Evolutionary conservation across 2,329 filamentous ascomycete species (phyloP), one percentile per base, ranked within the genome.

Genomic region (Parascedosporium putredinis): DNA sequence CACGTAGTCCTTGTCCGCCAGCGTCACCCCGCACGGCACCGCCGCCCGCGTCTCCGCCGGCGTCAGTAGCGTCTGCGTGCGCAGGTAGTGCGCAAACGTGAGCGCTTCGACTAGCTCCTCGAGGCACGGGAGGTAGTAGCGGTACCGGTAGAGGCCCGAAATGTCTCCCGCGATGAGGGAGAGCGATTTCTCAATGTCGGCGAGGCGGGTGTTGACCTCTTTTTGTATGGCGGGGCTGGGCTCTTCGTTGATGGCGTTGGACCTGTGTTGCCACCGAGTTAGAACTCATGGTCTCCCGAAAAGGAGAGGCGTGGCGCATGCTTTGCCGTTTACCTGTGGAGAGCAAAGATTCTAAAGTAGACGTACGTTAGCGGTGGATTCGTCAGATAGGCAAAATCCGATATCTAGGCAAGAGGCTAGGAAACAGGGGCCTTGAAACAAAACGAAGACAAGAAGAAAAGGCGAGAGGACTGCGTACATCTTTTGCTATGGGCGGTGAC

Each of bases 401-500:
- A 10, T 25, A 24, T 20, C 6, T n/a, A n/a, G n/a, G n/a, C n/a
- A n/a, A n/a, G n/a, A n/a, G n/a, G n/a, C n/a, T n/a, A n/a, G n/a
- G n/a, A n/a, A n/a, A n/a, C n/a, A n/a, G n/a, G n/a, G n/a, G n/a
- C n/a, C n/a, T n/a, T n/a, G n/a, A n/a, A n/a, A n/a, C n/a, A n/a
- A n/a, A n/a, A n/a, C n/a, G n/a, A n/a, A n/a, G n/a, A n/a, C n/a
- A n/a, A n/a, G n/a, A n/a, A n/a, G n/a, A n/a, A n/a, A n/a, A n/a
- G n/a, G n/a, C n/a, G n/a, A n/a, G n/a, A n/a, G n/a, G n/a, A n/a
- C n/a, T n/a, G n/a, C n/a, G n/a, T 67, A 95, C 89, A 97, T 94
- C 71, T 97, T 98, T 98, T 98, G 67, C 88, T 95, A 49, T 89
- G 73, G 0, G 88, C 89, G 5, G 93, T 98, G 52, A 98, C 86